Evolutionary conservation across 2,329 filamentous ascomycete species (phyloP).

Genomic region (Pyrenophora seminiperda): DNA sequence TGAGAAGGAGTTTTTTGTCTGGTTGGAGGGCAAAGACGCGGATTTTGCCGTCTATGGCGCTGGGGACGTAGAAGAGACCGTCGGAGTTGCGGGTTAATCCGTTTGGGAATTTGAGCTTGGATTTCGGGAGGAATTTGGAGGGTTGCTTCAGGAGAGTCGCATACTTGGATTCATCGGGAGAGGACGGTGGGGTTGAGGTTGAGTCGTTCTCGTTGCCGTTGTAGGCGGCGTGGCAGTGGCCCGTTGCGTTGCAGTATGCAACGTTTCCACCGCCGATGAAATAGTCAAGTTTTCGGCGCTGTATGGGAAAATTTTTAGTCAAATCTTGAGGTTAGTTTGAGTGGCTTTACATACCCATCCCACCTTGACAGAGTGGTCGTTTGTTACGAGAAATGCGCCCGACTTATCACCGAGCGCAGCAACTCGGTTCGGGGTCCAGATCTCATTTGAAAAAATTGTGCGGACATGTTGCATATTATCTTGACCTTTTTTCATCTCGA

Average conservation of each 20-base stretch:
- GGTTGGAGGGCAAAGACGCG: slow-evolving; percentile 27
- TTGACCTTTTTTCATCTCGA: slow-evolving; percentile 29
- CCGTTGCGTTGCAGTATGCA: slow-evolving; percentile 26
- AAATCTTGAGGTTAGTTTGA: neutral
- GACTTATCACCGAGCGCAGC: slow-evolving; percentile 26
- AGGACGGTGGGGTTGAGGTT: neutral
- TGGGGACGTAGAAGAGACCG: slow-evolving; percentile 36
- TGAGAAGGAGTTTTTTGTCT: slow-evolving; percentile 21
- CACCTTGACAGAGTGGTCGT: slow-evolving; percentile 36
- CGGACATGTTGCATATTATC: slow-evolving; percentile 32
- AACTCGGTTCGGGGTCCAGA: slow-evolving; percentile 34
- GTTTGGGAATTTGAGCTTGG: slow-evolving; percentile 39
- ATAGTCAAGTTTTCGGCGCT: slow-evolving; percentile 29
- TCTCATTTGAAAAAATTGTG: slow-evolving; percentile 25
- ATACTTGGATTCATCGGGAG: slow-evolving; percentile 2
- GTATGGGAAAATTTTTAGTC: no score
- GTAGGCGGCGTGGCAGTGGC: slow-evolving; percentile 26
- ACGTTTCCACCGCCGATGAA: slow-evolving; percentile 38
- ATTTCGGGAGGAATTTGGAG: slow-evolving; percentile 14
- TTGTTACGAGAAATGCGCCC: slow-evolving; percentile 31
- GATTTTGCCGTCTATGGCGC: slow-evolving; percentile 31
- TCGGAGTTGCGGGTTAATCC: slow-evolving; percentile 31
- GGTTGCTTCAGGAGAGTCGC: slow-evolving; percentile 8
- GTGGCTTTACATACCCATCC: slow-evolving; percentile 29
- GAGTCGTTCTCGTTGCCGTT: slow-evolving; percentile 15